Evolutionary conservation across 768 basidiomycete species (phyloP), one percentile per base, ranked within the genome.

Genomic region (Russula ochroleuca): DNA sequence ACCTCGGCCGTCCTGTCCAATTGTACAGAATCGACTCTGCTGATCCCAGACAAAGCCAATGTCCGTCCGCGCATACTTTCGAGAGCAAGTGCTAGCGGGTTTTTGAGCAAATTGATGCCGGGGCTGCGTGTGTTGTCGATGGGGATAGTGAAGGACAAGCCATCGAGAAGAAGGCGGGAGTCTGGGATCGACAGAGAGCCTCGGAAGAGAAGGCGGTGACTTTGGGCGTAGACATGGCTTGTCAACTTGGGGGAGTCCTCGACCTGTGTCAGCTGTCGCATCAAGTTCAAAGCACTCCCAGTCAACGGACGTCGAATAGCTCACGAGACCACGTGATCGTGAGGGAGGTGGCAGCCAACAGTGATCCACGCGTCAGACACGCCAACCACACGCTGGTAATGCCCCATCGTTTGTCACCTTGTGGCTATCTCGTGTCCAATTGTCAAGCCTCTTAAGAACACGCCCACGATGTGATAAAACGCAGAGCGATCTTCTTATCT

Each of bases 61-160:
- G 81, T 80, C 21, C 87, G 74, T 19, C 88, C 86, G 43, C 88
- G 88, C 88, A 92, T 90, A 72, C 84, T 88, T 73, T 91, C 90
- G 56, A 92, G 72, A 0, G 87, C 85, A 23, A 91, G 73, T 4
- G 90, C 86, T 14, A 91, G 76, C 0, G 85, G 84, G 66, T 87
- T 89, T 65, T 86, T 77, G 23, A 91, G 78, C 15, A 92, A 75
- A 19, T 69, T 62, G 1, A 66, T 56, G 21, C 67, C 17, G 50
- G 68, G 28, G 50, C 62, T 69, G 21, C 47, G 52, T 9, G 56
- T 63, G 59, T 55, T 52, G 41, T 79, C 78, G 5, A 85, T 71
- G 0, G 78, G 78, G 1, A 83, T 79, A 3, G 81, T 78, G 69
- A 92, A 91, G 2, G 86, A 86, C 21, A 92, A 72, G 7, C 90